Percentiles rank a stretch among this genome's conserved stretches.
phyloP scores from a whole-genome alignment of 1,139 yeast species.

The Zhuliangozyma parablackwelliae region DNA sequence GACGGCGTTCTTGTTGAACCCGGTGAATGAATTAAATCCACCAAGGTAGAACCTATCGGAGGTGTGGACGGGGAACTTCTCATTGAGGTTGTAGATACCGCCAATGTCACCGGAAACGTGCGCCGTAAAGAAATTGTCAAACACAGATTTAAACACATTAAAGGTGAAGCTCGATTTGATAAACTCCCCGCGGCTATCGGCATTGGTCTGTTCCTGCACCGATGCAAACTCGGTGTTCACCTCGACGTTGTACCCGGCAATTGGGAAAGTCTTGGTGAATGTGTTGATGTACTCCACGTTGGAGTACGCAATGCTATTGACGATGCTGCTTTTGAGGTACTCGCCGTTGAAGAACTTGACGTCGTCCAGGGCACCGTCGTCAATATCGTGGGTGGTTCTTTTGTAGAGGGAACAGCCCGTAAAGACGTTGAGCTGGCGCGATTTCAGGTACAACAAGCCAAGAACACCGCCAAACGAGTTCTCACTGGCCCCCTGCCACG shows the following conservation, averaged over 20 bases:
- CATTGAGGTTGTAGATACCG: constrained; percentile 22
- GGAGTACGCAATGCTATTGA: constrained; percentile 21
- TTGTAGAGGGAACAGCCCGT: constrained; percentile 42
- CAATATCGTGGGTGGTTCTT: constrained; percentile 39
- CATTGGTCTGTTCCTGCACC: constrained; percentile 26
- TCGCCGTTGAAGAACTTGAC: constrained; percentile 31
- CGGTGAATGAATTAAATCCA: constrained; percentile 35
- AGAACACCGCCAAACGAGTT: constrained; percentile 36
- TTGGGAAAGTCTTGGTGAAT: constrained; percentile 28
- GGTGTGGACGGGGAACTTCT: constrained; percentile 29
- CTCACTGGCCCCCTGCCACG: constrained; percentile 35
- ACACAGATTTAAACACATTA: constrained; percentile 34
- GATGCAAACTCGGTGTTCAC: constrained; percentile 29
- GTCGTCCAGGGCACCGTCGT: constrained; percentile 31
- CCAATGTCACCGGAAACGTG: constrained; percentile 35
- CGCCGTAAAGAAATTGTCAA: constrained; percentile 34
- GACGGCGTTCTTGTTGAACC: constrained; percentile 36
- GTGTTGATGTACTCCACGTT: constrained; percentile 21
- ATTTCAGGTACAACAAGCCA: constrained; percentile 34
- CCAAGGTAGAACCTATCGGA: constrained; percentile 51
- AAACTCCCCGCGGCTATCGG: constrained; percentile 19
- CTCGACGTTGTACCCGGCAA: constrained; percentile 20
- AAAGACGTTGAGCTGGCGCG: constrained; percentile 17
- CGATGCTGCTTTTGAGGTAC: constrained; percentile 31
- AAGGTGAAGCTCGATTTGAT: constrained; percentile 24